phyloP scores from a whole-genome alignment of 192 early-diverging fungal species.

The Coemansia sp. region DNA sequence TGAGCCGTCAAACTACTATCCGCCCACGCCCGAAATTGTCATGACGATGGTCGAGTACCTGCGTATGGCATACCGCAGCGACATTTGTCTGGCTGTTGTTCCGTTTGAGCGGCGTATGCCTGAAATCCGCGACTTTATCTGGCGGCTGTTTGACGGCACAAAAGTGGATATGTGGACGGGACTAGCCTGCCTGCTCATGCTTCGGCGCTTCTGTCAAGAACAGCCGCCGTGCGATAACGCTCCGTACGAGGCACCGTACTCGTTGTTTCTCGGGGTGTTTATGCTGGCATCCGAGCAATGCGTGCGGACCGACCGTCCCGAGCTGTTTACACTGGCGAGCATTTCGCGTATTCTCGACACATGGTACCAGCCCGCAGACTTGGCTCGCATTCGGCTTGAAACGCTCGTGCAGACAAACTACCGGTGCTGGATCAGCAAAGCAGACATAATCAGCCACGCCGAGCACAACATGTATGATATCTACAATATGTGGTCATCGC shows the following conservation, averaged over 20 bases:
- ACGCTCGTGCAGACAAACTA: constrained; percentile 13
- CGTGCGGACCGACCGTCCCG: constrained; percentile 15
- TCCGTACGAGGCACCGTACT: constrained; percentile 37
- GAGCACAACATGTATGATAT: constrained; percentile 36
- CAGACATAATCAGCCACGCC: constrained; percentile 12
- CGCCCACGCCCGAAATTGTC: constrained; percentile 38
- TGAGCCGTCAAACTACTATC: not conserved
- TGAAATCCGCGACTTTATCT: constrained; percentile 36
- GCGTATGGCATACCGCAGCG: constrained; percentile 18
- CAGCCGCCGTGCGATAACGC: constrained; percentile 14
- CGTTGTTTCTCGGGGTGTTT: constrained; percentile 41
- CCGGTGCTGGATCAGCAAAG: constrained; percentile 21
- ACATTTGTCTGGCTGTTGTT: constrained; percentile 20
- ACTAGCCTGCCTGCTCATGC: constrained; percentile 30
- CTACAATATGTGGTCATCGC: constrained; percentile 9
- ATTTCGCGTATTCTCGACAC: constrained; percentile 23
- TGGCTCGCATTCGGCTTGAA: constrained; percentile 23
- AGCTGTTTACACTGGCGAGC: constrained; percentile 4
- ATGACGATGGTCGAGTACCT: constrained; percentile 28
- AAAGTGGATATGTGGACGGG: constrained; percentile 32
- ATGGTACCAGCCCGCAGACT: constrained; percentile 19
- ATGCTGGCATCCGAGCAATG: constrained; percentile 25
- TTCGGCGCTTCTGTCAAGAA: constrained; percentile 17
- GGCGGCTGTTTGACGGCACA: constrained; percentile 34
- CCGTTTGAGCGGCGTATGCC: constrained; percentile 35